Evolutionary conservation across 768 basidiomycete genomes (phyloP).

Genomic region (Stropharia rugosoannulata): DNA sequence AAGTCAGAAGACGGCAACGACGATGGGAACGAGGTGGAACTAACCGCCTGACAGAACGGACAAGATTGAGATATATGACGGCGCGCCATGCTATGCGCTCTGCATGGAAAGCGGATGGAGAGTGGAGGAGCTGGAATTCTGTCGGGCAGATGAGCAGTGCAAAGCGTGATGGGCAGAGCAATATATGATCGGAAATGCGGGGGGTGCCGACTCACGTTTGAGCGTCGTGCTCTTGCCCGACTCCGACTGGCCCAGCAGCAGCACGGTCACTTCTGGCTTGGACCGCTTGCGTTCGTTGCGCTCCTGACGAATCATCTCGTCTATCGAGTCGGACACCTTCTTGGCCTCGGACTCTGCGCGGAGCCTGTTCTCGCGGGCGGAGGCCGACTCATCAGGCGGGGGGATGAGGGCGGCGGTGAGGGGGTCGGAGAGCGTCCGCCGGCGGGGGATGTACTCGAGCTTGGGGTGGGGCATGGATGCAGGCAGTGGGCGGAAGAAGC

Average conservation of each 20-base stretch:
- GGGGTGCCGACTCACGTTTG: constrained; percentile 66
- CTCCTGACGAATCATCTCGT: constrained; percentile 74
- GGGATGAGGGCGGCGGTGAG: constrained; percentile 66
- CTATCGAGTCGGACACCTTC: constrained; percentile 73
- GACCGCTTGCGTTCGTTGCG: constrained; percentile 56
- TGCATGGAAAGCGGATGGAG: constrained; percentile 72
- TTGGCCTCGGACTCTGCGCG: constrained; percentile 70
- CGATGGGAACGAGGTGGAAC: constrained; percentile 19
- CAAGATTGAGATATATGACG: constrained; percentile 86
- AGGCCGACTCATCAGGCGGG: constrained; percentile 68
- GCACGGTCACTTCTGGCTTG: constrained; percentile 68
- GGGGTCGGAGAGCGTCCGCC: constrained; percentile 63
- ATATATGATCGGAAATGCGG: neutral
- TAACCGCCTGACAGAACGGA: constrained; percentile 76
- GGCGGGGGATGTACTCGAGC: constrained; percentile 27
- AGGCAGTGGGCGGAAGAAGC: constrained; percentile 18
- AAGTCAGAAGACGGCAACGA: constrained; percentile 11
- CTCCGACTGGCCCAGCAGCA: constrained; percentile 86
- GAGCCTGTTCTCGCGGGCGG: constrained; percentile 64
- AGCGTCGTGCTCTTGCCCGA: constrained; percentile 88
- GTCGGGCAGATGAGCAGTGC: constrained; percentile 13
- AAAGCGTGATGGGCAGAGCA: neutral
- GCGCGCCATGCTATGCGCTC: constrained; percentile 86
- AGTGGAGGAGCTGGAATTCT: constrained; percentile 86
- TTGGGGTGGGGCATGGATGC: constrained; percentile 40